Base-by-base conservation (phyloP, 805 yeast genomes). In the Candida andamanensis region DNA sequence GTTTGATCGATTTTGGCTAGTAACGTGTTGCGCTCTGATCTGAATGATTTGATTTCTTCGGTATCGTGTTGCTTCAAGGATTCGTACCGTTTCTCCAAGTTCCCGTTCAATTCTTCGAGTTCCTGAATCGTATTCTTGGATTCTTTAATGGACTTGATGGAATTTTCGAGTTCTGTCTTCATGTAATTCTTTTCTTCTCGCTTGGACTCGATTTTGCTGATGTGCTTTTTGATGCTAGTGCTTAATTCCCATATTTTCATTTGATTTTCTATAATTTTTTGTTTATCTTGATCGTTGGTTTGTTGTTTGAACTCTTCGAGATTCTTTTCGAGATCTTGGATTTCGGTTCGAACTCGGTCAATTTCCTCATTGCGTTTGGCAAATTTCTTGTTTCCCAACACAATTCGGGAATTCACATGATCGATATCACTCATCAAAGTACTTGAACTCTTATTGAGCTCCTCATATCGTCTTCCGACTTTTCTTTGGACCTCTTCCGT, bases 151-250 rank as follows among this genome's bases (percentile, higher is more conserved):
- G 86, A 69, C 6, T 54, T 56, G 8, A 52, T 44, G 0, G 86
- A 81, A 31, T 76, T 70, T 13, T 54, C 56, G 18, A 75, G 68
- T 49, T 84, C 90, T 18, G 61, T 63, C 6, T 54, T 46, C 76
- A 79, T 80, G 53, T 83, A 87, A 30, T 63, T 72, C 28, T 66
- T 70, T 45, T 86, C 95, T 21, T 74, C 75, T 2, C 54, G 52
- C 26, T 67, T 65, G 5, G 78, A 63, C 16, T 67, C 68, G 2
- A 70, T 46, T 39, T 67, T 67, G 10, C 60, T 54, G n/a, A 68
- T 54, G 27, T 68, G 54, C 17, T 55, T 64, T 19, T 59, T 55
- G 3, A 80, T 56, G 30, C 68, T 63, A 5, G 67, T 67, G 36
- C 69, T 67, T 21, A 78, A 47, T 5, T 65, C 63, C 47, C 69